A percentile compares a stretch with the other conserved stretches of the same genome.
These are phyloP conservation scores for Selaginella moellendorffii DNA, from an alignment of 75 land plant species.

Conservation along the genomic window DNA sequence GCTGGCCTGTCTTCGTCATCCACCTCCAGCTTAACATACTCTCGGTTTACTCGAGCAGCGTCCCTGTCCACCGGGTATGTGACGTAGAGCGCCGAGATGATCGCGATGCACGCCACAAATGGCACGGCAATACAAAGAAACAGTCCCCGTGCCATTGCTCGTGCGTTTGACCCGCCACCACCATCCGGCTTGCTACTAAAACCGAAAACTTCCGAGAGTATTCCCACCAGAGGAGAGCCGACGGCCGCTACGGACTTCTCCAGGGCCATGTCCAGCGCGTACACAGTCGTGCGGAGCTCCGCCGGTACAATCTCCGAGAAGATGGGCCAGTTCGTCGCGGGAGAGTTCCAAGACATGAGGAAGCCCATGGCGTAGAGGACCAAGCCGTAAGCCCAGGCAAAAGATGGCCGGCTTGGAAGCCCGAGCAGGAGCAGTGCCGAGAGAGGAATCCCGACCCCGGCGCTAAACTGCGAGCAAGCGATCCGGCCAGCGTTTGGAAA, in stretches of 20 bases:
- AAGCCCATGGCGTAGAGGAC: slow-evolving; percentile 18
- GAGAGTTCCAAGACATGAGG: slow-evolving; percentile 20
- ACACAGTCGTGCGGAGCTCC: slow-evolving; percentile 16
- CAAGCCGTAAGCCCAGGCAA: slow-evolving; percentile 8
- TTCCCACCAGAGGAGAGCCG: slow-evolving; percentile 23
- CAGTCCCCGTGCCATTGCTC: slow-evolving; percentile 17
- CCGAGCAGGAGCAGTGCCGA: slow-evolving; percentile 13
- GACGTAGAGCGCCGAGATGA: slow-evolving; percentile 13
- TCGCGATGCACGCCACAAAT: slow-evolving; percentile 11
- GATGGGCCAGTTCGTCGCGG: slow-evolving; percentile 29
- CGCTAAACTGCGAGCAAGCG: slow-evolving; percentile 17
- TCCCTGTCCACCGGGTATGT: slow-evolving; percentile 25
- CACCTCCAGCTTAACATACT: not conserved
- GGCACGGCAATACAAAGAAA: slow-evolving; percentile 12
- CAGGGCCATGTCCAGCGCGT: slow-evolving; percentile 18
- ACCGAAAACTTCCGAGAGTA: slow-evolving; percentile 25
- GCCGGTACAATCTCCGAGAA: slow-evolving; percentile 25
- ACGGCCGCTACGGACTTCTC: slow-evolving; percentile 21
- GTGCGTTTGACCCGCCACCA: slow-evolving; percentile 14
- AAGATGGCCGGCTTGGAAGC: slow-evolving; percentile 6
- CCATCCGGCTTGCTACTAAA: slow-evolving; percentile 13
- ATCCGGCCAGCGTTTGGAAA: slow-evolving; percentile 22
- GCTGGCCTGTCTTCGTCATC: not conserved
- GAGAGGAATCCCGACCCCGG: slow-evolving; percentile 16
- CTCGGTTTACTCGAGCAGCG: slow-evolving; percentile 5